phyloP scores from a whole-genome alignment of 305 asterid species.

The Euphrasia arctica region DNA sequence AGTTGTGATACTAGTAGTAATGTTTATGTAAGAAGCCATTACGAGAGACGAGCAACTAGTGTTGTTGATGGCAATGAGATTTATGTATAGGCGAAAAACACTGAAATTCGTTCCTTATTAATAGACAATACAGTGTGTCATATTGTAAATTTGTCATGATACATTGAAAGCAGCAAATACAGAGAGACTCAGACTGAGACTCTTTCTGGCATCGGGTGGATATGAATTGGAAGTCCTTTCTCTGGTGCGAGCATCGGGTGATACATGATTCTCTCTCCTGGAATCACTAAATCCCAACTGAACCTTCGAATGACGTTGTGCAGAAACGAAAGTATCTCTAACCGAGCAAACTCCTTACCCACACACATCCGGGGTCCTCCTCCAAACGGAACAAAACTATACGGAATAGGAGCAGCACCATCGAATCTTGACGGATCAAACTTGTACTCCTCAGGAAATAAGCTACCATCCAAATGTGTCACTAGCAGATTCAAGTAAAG shows the following conservation, averaged over 20 bases:
- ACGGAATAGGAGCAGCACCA: slow-evolving; percentile 46
- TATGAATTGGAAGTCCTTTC: slow-evolving; percentile 49
- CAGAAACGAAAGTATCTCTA: slow-evolving; percentile 52
- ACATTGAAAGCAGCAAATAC: not conserved
- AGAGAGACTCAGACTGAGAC: not conserved
- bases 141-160: not conserved
- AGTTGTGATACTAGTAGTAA: too few species aligned
- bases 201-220: slow-evolving; percentile 20
- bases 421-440: slow-evolving; percentile 63
- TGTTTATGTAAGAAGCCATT: too few species aligned
- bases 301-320: slow-evolving; percentile 39
- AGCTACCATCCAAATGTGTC: slow-evolving; percentile 38
- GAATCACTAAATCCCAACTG: slow-evolving; percentile 38
- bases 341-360: slow-evolving; percentile 60
- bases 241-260: slow-evolving; percentile 54
- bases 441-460: slow-evolving; percentile 29
- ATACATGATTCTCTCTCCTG: slow-evolving; percentile 41
- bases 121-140: not conserved
- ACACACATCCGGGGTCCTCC: slow-evolving; percentile 72
- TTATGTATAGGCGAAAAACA: too few species aligned
- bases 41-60: too few species aligned
- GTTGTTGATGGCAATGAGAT: too few species aligned
- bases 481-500: slow-evolving; percentile 39
- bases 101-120: too few species aligned
- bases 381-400: slow-evolving; percentile 49